A percentile compares a stretch with the other conserved stretches of the same genome.
Conservation (phyloP, 805 yeast genomes). For the Ogataea kodamae region DNA sequence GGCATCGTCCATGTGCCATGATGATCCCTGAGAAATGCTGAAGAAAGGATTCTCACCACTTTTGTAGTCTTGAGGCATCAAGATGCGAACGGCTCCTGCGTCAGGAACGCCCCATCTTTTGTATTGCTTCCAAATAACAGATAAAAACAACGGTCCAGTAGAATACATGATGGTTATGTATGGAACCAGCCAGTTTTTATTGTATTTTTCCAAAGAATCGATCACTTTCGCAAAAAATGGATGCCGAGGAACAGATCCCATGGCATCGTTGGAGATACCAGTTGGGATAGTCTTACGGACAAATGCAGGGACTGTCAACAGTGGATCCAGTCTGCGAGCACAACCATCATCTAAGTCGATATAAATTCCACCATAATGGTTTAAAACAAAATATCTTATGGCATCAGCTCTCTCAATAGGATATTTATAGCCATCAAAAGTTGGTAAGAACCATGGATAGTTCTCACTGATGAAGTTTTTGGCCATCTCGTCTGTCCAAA, state of each 20-base stretch:
- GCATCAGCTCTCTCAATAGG: constrained; percentile 91
- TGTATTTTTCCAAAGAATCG: constrained; percentile 57
- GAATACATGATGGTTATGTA: constrained; percentile 90
- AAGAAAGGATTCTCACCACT: constrained; percentile 61
- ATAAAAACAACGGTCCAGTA: constrained; percentile 86
- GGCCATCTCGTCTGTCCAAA: constrained; percentile 89
- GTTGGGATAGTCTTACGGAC: constrained; percentile 85
- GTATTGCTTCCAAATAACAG: constrained; percentile 84
- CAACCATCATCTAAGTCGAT: constrained; percentile 91
- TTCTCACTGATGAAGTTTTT: constrained; percentile 72
- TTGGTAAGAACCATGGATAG: constrained; percentile 80
- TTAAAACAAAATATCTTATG: constrained; percentile 78
- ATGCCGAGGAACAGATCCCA: constrained; percentile 85
- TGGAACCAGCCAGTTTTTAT: constrained; percentile 79
- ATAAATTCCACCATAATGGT: constrained; percentile 85
- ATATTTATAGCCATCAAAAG: constrained; percentile 73
- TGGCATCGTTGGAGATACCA: constrained; percentile 88
- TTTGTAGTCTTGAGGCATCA: constrained; percentile 73
- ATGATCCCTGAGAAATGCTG: constrained; percentile 74
- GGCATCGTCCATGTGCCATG: constrained; percentile 93
- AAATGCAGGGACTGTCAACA: constrained; percentile 78
- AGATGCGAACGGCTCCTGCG: constrained; percentile 60
- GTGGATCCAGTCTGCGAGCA: constrained; percentile 70
- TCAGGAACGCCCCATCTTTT: constrained; percentile 75
- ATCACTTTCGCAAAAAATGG: constrained; percentile 76